These are phyloP conservation scores for Colletotrichum gloeosporioides DNA, from an alignment of 2,329 filamentous ascomycete species.

Conservation along the genomic window DNA sequence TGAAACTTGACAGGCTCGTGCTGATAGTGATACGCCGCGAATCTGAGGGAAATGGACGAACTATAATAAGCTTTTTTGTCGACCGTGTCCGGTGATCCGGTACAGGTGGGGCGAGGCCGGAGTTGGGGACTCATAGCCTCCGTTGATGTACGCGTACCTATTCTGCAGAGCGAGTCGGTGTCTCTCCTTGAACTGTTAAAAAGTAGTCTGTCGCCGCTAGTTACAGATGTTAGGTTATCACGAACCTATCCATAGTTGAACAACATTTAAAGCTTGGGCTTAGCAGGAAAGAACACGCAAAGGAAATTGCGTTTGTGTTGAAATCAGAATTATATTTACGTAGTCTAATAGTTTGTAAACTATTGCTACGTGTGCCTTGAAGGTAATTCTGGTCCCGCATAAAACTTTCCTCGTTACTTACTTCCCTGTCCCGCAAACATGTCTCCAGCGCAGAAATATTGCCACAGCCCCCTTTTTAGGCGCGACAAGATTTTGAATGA, in stretches of 20 bases:
- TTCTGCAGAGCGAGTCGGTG: background rate
- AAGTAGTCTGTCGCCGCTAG: background rate
- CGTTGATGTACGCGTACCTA: background rate
- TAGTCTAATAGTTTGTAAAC: rapidly evolving
- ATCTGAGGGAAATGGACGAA: background rate
- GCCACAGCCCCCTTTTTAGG: background rate
- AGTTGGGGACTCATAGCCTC: background rate
- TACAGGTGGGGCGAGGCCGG: background rate
- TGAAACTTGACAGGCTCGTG: background rate
- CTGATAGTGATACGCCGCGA: background rate
- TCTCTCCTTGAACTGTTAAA: background rate
- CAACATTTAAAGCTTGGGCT: background rate
- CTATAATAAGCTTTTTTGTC: conserved; percentile 27
- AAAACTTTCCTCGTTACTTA: background rate
- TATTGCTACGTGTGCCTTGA: background rate
- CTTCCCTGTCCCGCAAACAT: background rate
- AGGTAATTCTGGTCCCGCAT: background rate
- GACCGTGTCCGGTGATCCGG: conserved; percentile 32
- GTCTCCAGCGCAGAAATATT: background rate
- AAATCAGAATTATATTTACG: background rate
- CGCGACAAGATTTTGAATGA: background rate
- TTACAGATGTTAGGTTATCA: background rate
- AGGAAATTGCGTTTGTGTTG: background rate
- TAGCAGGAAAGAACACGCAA: background rate
- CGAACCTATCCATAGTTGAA: background rate